A percentile compares a stretch with the other conserved stretches of the same genome.
These are phyloP conservation scores for Nakaseomyces bracarensis DNA, from an alignment of 1,139 yeast genomes.

Conservation along the genomic window DNA sequence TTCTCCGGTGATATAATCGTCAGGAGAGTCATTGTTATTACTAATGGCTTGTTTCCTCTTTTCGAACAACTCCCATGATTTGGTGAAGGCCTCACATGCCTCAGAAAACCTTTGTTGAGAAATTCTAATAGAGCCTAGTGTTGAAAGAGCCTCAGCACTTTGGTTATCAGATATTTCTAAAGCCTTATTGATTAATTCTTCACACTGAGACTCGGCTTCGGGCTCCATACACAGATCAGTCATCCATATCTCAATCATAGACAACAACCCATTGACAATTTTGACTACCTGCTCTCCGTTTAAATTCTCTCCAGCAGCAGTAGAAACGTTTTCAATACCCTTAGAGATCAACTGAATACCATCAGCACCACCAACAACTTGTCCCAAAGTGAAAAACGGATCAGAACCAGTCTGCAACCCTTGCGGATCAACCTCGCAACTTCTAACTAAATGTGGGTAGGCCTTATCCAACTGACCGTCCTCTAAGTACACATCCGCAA, in stretches of 20 bases:
- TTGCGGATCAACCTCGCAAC: constrained; percentile 62
- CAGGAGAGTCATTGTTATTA: constrained; percentile 22
- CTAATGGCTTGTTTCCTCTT: constrained; percentile 40
- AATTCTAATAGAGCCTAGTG: constrained; percentile 79
- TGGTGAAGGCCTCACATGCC: constrained; percentile 59
- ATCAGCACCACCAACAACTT: constrained; percentile 72
- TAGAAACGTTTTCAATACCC: constrained; percentile 49
- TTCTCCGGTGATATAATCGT: constrained; percentile 36
- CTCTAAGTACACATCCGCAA: constrained; percentile 76
- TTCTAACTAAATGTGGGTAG: constrained; percentile 50
- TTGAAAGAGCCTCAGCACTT: constrained; percentile 75
- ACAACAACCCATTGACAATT: constrained; percentile 67
- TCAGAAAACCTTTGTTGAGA: constrained; percentile 75
- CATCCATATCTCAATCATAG: constrained; percentile 97
- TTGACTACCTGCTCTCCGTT: constrained; percentile 35
- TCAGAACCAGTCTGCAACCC: constrained; percentile 58
- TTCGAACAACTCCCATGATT: constrained; percentile 66
- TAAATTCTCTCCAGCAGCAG: constrained; percentile 25
- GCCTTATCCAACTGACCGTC: constrained; percentile 72
- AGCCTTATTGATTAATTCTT: constrained; percentile 59
- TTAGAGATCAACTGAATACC: constrained; percentile 60
- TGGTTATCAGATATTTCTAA: constrained; percentile 46
- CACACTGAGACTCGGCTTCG: constrained; percentile 78
- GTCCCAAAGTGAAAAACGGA: constrained; percentile 85
- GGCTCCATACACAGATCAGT: constrained; percentile 94